Evolutionary conservation across 345 rosid species (phyloP).

Genomic region (Jatropha curcas): DNA sequence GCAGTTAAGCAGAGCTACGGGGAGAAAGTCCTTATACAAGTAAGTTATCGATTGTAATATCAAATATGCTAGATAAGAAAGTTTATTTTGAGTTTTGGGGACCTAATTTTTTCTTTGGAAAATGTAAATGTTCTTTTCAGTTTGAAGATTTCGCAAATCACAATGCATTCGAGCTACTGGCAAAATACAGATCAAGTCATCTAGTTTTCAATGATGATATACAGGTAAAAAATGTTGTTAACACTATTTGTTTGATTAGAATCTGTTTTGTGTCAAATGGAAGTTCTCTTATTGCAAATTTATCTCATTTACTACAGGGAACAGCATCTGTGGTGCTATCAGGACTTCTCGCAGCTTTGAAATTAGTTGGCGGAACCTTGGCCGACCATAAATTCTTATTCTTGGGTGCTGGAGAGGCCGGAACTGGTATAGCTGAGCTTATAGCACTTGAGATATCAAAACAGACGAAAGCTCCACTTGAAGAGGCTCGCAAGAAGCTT

Average conservation of each 20-base stretch:
- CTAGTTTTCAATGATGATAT: constrained; percentile 98
- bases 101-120: not conserved
- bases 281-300: not conserved
- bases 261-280: constrained; percentile 1
- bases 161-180: constrained; percentile 82
- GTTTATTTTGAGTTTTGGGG: not conserved
- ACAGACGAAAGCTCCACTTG: constrained; percentile 64
- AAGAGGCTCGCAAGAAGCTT: constrained; percentile 79
- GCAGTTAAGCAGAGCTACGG: constrained; percentile 94
- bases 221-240: constrained; percentile 49
- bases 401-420: constrained; percentile 99
- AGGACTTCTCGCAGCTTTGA: constrained; percentile 77
- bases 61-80: not conserved
- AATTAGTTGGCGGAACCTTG: constrained; percentile 63
- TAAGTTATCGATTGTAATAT: constrained; percentile 14
- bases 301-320: constrained; percentile 50
- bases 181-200: constrained; percentile 69
- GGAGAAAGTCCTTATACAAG: constrained; percentile 87
- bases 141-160: constrained; percentile 99
- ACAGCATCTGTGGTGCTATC: constrained; percentile 94
- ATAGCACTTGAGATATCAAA: constrained; percentile 91
- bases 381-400: constrained; percentile 82
- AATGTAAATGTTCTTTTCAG: constrained; percentile 39
- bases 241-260: not conserved
- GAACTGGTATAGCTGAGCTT: constrained; percentile 97